phyloP scores from a whole-genome alignment of 2,329 filamentous ascomycete species.

The Exophiala sp. region DNA sequence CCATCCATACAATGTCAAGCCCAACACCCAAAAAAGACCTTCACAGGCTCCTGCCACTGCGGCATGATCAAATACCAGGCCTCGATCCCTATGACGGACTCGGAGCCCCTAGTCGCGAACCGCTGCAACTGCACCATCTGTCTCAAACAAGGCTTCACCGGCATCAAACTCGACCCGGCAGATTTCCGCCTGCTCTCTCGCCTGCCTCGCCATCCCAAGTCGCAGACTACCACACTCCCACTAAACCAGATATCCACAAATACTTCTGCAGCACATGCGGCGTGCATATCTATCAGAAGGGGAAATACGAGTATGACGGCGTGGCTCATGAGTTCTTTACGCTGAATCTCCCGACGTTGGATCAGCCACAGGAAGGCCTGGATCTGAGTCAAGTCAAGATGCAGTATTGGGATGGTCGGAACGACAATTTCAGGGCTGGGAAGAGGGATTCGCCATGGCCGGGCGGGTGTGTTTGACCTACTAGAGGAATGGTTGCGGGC shows the following conservation, averaged over 20 bases:
- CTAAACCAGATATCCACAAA: slow-evolving; percentile 16
- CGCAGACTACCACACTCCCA: slow-evolving; percentile 18
- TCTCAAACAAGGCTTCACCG: slow-evolving; percentile 22
- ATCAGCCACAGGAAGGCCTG: slow-evolving; percentile 27
- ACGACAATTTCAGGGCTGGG: slow-evolving; percentile 16
- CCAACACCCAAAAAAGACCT: slow-evolving; percentile 28
- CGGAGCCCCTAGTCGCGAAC: slow-evolving; percentile 5
- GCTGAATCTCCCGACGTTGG: slow-evolving; percentile 23
- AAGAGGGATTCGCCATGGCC: slow-evolving; percentile 13
- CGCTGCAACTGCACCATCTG: slow-evolving; percentile 29
- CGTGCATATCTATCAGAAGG: slow-evolving; percentile 16
- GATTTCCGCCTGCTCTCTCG: slow-evolving; percentile 23
- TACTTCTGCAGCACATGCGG: slow-evolving; percentile 27
- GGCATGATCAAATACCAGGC: slow-evolving; percentile 49
- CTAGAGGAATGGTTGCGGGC: no score
- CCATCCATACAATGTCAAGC: background rate
- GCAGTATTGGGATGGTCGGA: slow-evolving; percentile 17
- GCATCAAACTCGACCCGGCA: slow-evolving; percentile 6
- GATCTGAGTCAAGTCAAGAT: slow-evolving; percentile 24
- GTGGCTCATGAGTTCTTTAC: slow-evolving; percentile 14
- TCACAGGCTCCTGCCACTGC: slow-evolving; percentile 51
- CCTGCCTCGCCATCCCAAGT: slow-evolving; percentile 17
- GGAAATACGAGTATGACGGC: slow-evolving; percentile 13
- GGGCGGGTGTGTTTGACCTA: background rate
- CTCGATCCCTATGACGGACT: slow-evolving; percentile 28